Base-by-base conservation (phyloP, 495 filamentous ascomycete species). In the Tuber indicum region DNA sequence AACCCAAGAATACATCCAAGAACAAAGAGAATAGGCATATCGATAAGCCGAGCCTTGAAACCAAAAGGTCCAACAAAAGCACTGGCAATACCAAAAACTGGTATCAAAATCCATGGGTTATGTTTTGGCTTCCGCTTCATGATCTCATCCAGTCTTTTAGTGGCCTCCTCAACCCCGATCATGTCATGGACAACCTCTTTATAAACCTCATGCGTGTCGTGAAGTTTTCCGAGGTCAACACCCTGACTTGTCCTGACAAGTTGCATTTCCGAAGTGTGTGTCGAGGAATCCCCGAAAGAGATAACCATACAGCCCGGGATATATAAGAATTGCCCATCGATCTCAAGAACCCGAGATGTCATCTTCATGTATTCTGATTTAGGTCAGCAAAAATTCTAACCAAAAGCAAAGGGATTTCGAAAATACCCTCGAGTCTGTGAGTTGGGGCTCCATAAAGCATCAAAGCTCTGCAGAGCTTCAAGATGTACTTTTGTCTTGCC, bases 301-400 rank as follows among this genome's bases (percentile, higher is more conserved):
- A 97, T 91, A 77, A 98, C 92, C 95, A 98, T 98, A 81, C 93
- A 96, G 32, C 93, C 93, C 2, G 95, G 95, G 39, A 97, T 90
- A 83, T 97, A 98, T 66, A 97, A 85, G 81, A 97, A 98, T 77
- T 97, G 94, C 66, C 91, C 92, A 77, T 97, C 92, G 71, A 98
- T 94, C 84, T 95, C 92, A 70, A 98, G 88, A 7, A 96, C 92
- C 4, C 93, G 89, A 42, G 94, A 91, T 21, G 92, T 93, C 93
- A 94, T 97, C 74, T 88, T 90, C 91, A 98, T 92, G 82, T 97
- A 97, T 80, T 92, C 91, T 84, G 19, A 45, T 19, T 42, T 26
- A 6, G 45, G 41, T 78, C 75, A 47, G 70, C 71, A 32, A 41
- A 43, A 39, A 32, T 43, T 39, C 39, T 21, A 36, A 39, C 16